These are phyloP conservation scores for Cornus kousa DNA, from an alignment of 148 eudicot species.

Conservation along the genomic window DNA sequence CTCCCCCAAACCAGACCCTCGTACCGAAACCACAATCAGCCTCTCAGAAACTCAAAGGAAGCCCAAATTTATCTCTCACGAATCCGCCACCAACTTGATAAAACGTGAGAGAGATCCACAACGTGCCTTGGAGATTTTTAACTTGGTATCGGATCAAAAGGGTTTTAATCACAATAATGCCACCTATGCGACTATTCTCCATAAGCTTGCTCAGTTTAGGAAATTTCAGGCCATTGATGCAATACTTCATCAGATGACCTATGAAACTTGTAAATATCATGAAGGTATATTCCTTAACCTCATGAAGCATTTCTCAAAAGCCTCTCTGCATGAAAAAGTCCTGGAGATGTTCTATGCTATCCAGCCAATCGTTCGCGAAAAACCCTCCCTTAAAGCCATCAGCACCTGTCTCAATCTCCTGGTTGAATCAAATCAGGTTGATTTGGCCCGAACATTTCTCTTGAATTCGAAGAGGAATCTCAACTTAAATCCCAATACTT, in stretches of 20 bases:
- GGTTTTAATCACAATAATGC: slow-evolving; percentile 82
- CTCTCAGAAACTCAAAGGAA: slow-evolving; percentile 23
- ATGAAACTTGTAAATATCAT: slow-evolving; percentile 80
- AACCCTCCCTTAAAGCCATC: slow-evolving; percentile 77
- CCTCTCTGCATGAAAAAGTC: slow-evolving; percentile 59
- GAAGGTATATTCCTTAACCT: slow-evolving; percentile 80
- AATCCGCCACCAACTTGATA: slow-evolving; percentile 58
- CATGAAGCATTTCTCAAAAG: slow-evolving; percentile 81
- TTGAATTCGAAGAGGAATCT: slow-evolving; percentile 46
- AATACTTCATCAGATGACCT: slow-evolving; percentile 67
- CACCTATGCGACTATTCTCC: slow-evolving; percentile 69
- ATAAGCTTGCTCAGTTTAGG: slow-evolving; percentile 65
- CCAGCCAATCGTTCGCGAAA: slow-evolving; percentile 55
- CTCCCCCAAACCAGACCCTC: slow-evolving; percentile 31
- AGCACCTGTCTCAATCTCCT: slow-evolving; percentile 91
- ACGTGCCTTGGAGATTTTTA: slow-evolving; percentile 70
- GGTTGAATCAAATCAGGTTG: slow-evolving; percentile 69
- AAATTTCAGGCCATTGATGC: slow-evolving; percentile 70
- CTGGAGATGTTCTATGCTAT: slow-evolving; percentile 76
- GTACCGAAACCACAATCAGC: slow-evolving; percentile 20
- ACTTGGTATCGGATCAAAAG: slow-evolving; percentile 66
- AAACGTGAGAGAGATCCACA: slow-evolving; percentile 70
- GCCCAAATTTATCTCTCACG: slow-evolving; percentile 62
- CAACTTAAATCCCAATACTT: slow-evolving; percentile 72
- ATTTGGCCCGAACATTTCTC: slow-evolving; percentile 59